Evolutionary conservation across 2,329 filamentous ascomycete genomes (phyloP).

Genomic region (Sarocladium oryzae): DNA sequence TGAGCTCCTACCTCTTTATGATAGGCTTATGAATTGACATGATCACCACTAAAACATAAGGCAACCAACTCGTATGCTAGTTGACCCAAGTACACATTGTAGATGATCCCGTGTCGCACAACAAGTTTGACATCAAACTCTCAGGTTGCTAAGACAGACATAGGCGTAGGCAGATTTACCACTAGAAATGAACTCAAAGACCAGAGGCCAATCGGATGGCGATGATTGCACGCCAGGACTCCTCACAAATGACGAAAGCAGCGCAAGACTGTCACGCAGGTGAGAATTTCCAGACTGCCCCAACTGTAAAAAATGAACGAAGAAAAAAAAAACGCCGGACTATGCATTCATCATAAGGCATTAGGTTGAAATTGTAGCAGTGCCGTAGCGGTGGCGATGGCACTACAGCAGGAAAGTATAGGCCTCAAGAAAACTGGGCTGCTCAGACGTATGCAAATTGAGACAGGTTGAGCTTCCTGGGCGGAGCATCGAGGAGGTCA

Average conservation of each 20-base stretch:
- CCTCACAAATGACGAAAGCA: too few relatives aligned
- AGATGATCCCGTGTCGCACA: too few relatives aligned
- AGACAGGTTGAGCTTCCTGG: constrained; percentile 39
- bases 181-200: too few relatives aligned
- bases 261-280: too few relatives aligned
- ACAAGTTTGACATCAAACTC: too few relatives aligned
- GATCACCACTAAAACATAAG: too few relatives aligned
- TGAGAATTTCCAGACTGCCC: background rate
- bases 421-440: too few relatives aligned
- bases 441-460: constrained; percentile 36
- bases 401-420: background rate
- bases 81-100: too few relatives aligned
- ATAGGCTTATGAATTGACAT: background rate
- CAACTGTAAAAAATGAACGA: background rate
- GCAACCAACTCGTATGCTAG: too few relatives aligned
- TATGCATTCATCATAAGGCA: constrained; percentile 5
- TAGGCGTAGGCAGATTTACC: too few relatives aligned
- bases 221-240: background rate
- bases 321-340: background rate
- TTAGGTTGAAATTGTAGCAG: background rate
- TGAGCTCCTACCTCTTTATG: background rate
- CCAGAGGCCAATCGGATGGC: too few relatives aligned
- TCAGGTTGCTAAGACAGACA: too few relatives aligned
- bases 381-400: background rate
- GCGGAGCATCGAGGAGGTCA: constrained; percentile 23